Percentiles rank a stretch among this genome's conserved stretches.
Evolutionary conservation across 148 eudicot species (phyloP).

Genomic region (Silene uniflora): DNA sequence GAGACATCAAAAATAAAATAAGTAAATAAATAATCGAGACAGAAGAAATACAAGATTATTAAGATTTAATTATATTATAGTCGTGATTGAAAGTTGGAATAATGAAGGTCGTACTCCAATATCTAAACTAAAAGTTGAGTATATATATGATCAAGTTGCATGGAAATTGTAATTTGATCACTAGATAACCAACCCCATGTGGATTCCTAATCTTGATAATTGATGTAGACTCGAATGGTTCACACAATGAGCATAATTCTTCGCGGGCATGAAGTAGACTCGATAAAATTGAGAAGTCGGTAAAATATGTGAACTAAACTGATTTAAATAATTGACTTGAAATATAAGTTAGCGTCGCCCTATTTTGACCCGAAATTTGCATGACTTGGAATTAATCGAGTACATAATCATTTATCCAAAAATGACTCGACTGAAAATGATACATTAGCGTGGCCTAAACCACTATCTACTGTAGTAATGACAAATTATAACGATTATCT

Average conservation of each 20-base stretch:
- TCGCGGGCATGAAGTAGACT: background rate
- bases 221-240: conserved; percentile 17
- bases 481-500: too few relatives aligned
- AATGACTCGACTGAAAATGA: too few relatives aligned
- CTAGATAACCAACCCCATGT: conserved; percentile 25
- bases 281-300: background rate
- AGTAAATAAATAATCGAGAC: too few relatives aligned
- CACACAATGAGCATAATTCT: background rate
- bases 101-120: conserved; percentile 6
- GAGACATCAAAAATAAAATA: too few relatives aligned
- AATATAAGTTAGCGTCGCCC: conserved; percentile 6
- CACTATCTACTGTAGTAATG: too few relatives aligned
- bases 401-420: too few relatives aligned
- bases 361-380: background rate
- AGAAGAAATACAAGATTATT: too few relatives aligned
- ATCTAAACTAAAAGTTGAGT: background rate
- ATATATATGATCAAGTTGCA: conserved; percentile 14
- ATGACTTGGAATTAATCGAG: background rate
- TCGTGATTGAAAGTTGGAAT: conserved; percentile 6
- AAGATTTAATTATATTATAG: too few relatives aligned
- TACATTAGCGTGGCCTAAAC: too few relatives aligned
- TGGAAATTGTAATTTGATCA: conserved; percentile 16
- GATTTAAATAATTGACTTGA: conserved; percentile 29
- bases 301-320: background rate
- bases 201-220: conserved; percentile 21